These are phyloP conservation scores for Helianthus annuus DNA, from an alignment of 129 eudicot genomes.

Conservation along the genomic window DNA sequence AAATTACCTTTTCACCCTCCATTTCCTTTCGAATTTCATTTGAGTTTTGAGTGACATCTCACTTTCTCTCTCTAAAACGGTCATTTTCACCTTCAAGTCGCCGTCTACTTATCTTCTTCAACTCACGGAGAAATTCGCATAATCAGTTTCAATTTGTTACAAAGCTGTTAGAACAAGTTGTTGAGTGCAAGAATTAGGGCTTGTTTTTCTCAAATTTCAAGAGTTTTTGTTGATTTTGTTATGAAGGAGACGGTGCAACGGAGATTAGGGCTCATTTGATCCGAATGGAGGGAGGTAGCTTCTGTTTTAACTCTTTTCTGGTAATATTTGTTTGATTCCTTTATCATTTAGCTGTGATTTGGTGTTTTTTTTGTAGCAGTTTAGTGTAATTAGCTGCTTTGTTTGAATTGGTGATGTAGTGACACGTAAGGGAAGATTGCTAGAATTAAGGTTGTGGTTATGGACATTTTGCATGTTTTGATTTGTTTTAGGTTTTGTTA, in stretches of 20 bases:
- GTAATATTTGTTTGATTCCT: constrained; percentile 42
- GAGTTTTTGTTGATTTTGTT: constrained; percentile 11
- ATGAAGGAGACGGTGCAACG: constrained; percentile 25
- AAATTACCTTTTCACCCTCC: constrained; percentile 2
- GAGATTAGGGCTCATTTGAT: constrained; percentile 38
- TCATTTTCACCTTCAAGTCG: not conserved
- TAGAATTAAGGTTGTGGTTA: not conserved
- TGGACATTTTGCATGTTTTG: not conserved
- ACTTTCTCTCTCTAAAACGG: constrained; percentile 16
- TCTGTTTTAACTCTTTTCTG: constrained; percentile 59
- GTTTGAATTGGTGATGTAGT: constrained; percentile 4
- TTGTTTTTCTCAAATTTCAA: not conserved
- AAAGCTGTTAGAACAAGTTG: not conserved
- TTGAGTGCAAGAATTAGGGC: constrained; percentile 25
- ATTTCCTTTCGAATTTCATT: constrained; percentile 8
- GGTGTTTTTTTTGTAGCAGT: not conserved
- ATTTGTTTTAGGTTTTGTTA: not conserved
- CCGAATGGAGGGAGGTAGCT: constrained; percentile 63
- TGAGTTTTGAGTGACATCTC: not conserved
- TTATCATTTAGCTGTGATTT: constrained; percentile 20
- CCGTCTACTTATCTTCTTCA: constrained; percentile 29
- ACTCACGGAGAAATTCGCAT: not conserved
- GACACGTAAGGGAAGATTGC: not conserved
- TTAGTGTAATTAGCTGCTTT: too few relatives aligned
- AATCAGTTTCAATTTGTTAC: constrained; percentile 8